These are phyloP conservation scores for Purpureocillium lavendulum DNA, from an alignment of 2,329 filamentous ascomycete species.

Conservation along the genomic window DNA sequence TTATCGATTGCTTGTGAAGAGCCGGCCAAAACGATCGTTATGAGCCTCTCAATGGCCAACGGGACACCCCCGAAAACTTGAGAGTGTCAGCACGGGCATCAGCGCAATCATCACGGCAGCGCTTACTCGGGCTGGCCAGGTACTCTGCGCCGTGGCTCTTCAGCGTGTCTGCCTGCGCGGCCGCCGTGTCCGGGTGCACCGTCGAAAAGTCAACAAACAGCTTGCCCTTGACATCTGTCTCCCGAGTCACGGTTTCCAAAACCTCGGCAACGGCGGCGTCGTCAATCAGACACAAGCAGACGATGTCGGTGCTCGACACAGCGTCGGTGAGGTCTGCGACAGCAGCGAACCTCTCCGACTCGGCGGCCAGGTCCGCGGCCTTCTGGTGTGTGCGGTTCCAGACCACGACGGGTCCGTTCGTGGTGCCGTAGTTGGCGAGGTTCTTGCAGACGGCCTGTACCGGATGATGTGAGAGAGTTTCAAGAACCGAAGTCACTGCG, in stretches of 20 bases:
- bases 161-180: not conserved
- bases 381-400: slow-evolving; percentile 2
- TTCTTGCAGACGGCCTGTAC: not conserved
- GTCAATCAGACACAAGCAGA: not conserved
- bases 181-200: slow-evolving; percentile 1
- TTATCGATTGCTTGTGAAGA: not conserved
- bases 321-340: not conserved
- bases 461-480: no score
- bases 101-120: no score
- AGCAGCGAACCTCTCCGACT: not conserved
- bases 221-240: not conserved
- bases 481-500: no score
- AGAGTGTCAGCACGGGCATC: not conserved
- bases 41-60: not conserved
- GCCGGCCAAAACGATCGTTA: not conserved
- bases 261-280: not conserved
- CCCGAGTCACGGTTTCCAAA: not conserved
- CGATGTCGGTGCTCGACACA: not conserved
- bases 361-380: not conserved
- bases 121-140: not conserved
- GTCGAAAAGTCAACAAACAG: slow-evolving; percentile 1
- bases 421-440: not conserved
- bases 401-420: not conserved
- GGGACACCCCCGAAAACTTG: not conserved
- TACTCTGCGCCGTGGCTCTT: not conserved